Evolutionary conservation across 306 rosid genomes (phyloP).

Genomic region (Citrullus amarus): DNA sequence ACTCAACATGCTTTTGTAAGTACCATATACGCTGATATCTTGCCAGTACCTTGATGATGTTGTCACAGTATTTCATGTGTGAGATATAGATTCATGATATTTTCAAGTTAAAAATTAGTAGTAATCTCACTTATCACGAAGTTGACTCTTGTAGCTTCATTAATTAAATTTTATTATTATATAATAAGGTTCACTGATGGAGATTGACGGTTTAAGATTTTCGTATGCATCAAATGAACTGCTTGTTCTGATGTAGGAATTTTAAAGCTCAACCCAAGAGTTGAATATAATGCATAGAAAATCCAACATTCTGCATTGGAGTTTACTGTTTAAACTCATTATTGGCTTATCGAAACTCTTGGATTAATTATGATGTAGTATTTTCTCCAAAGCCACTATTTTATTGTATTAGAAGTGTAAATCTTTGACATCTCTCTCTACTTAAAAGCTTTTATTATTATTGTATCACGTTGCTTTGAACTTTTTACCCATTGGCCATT

Average conservation of each 20-base stretch:
- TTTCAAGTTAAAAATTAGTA: neutral
- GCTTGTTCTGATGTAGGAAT: neutral
- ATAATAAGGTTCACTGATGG: neutral
- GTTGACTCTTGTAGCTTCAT: neutral
- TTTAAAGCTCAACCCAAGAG: neutral
- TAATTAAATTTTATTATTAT: neutral
- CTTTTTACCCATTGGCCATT: neutral
- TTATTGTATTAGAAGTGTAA: neutral
- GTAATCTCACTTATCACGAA: neutral
- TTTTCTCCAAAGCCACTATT: neutral
- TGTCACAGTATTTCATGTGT: neutral
- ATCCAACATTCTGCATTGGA: neutral
- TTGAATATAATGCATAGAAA: neutral
- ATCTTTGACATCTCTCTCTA: neutral
- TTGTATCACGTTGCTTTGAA: neutral
- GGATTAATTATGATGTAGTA: neutral
- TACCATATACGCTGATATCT: conserved; percentile 1
- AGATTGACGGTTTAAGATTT: neutral
- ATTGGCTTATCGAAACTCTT: neutral
- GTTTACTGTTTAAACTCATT: neutral
- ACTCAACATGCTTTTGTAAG: conserved; percentile 91
- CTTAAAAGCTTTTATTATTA: neutral
- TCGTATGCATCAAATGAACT: neutral
- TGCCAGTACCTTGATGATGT: neutral
- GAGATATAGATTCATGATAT: neutral